Evolutionary conservation across 2,329 filamentous ascomycete genomes (phyloP).

Genomic region (Cryphonectria parasitica): DNA sequence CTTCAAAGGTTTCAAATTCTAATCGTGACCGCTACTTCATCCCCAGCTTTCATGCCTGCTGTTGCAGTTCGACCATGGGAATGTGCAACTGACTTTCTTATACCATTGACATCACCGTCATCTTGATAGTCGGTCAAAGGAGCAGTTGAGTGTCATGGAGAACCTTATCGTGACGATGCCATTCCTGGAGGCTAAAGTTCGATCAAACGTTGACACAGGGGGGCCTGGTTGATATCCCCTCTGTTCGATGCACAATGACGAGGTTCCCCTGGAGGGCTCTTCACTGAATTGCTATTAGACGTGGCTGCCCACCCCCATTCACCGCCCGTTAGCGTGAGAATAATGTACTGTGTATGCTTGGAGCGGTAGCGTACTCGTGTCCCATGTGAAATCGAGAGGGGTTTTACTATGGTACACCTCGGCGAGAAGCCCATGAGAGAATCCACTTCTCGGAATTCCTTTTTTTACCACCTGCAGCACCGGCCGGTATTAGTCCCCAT

Average conservation of each 20-base stretch:
- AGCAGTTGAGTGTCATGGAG: no score
- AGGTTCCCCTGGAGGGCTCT: neutral
- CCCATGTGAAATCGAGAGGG: neutral
- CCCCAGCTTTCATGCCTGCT: neutral
- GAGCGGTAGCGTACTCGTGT: neutral
- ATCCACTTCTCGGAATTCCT: neutral
- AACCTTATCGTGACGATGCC: neutral
- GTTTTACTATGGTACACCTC: neutral
- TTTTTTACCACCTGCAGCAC: neutral
- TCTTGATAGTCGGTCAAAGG: no score
- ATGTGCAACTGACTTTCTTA: neutral
- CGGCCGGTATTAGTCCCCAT: slow-evolving; percentile 16
- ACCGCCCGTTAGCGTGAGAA: slow-evolving; percentile 2
- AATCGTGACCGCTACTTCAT: neutral
- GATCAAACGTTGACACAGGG: neutral
- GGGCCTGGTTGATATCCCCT: no score
- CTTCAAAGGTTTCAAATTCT: neutral
- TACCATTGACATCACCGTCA: neutral
- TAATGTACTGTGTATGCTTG: neutral
- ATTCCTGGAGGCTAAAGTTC: neutral
- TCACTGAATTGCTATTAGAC: neutral
- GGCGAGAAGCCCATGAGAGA: slow-evolving; percentile 3
- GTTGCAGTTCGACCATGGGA: neutral
- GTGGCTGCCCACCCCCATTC: slow-evolving; percentile 13
- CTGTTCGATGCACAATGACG: slow-evolving; percentile 9